A percentile compares a stretch with the other conserved stretches of the same genome.
phyloP scores from a whole-genome alignment of 1,284 basidiomycete species.

The Sphaerobolus stellatus region DNA sequence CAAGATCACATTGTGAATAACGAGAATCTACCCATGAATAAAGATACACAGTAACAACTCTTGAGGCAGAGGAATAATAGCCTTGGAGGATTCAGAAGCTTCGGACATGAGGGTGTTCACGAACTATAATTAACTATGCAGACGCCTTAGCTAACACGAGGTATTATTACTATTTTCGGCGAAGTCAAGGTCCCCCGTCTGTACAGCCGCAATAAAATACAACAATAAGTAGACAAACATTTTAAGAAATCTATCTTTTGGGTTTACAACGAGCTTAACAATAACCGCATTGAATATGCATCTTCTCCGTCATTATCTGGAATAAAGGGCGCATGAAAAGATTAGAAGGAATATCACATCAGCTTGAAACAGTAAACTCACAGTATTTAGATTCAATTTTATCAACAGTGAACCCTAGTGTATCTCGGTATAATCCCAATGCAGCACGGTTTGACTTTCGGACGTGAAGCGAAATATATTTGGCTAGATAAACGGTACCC shows the following conservation, averaged over 20 bases:
- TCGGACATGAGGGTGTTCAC: slow-evolving; percentile 6
- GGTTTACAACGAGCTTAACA: no score
- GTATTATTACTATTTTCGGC: no score
- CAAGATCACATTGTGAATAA: neutral
- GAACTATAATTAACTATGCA: no score
- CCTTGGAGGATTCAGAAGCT: neutral
- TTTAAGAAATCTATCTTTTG: no score
- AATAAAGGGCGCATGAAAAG: neutral
- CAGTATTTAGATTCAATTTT: slow-evolving; percentile 83
- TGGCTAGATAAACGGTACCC: slow-evolving; percentile 75
- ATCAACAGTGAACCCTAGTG: slow-evolving; percentile 77
- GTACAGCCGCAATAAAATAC: no score
- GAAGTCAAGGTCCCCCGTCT: no score
- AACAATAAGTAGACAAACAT: no score
- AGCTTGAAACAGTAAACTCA: slow-evolving; percentile 48
- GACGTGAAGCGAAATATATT: slow-evolving; percentile 82
- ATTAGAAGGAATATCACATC: no score
- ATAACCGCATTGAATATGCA: neutral
- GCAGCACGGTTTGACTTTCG: slow-evolving; percentile 87
- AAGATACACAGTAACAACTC: slow-evolving; percentile 58
- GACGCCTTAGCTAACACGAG: no score
- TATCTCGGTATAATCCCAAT: slow-evolving; percentile 78
- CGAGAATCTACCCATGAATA: slow-evolving; percentile 50
- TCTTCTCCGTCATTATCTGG: neutral
- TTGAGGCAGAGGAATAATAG: slow-evolving; percentile 20